These are phyloP conservation scores for Diplodia mutila DNA, from an alignment of 2,329 filamentous ascomycete genomes.

Conservation along the genomic window DNA sequence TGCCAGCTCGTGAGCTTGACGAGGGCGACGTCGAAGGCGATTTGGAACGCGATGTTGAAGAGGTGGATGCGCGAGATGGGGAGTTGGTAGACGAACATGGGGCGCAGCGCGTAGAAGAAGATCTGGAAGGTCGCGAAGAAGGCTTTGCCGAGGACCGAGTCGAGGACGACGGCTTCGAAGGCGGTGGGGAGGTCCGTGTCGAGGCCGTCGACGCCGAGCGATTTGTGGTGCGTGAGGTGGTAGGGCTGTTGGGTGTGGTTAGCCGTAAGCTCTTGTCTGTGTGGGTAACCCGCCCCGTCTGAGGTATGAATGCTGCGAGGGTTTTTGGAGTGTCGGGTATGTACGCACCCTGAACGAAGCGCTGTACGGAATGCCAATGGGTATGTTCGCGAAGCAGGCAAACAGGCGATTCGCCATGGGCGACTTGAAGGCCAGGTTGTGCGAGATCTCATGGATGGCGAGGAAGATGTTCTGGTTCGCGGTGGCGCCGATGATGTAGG, in stretches of 20 bases:
- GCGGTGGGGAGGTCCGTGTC: constrained; percentile 95
- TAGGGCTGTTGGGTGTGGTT: constrained; percentile 67
- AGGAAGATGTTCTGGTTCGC: constrained; percentile 98
- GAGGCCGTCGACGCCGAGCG: constrained; percentile 90
- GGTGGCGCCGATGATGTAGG: constrained; percentile 90
- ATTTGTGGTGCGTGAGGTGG: constrained; percentile 98
- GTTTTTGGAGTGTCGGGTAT: no score
- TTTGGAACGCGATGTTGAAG: constrained; percentile 77
- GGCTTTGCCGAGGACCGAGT: constrained; percentile 93
- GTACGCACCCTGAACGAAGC: constrained; percentile 81
- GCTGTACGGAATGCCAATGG: constrained; percentile 94
- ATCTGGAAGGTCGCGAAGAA: constrained; percentile 99
- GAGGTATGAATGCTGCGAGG: no score
- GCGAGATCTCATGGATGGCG: constrained; percentile 97
- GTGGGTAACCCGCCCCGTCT: constrained; percentile 35
- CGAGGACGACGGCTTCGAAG: constrained; percentile 87
- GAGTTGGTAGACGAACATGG: constrained; percentile 90
- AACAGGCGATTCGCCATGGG: constrained; percentile 79
- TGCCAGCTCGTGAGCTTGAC: constrained; percentile 58
- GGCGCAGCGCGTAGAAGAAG: constrained; percentile 94
- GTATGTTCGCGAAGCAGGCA: constrained; percentile 91
- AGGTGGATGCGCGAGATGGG: constrained; percentile 84
- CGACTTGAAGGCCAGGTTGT: constrained; percentile 91
- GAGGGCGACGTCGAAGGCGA: constrained; percentile 75
- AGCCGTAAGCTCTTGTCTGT: constrained; percentile 28